phyloP scores from a whole-genome alignment of 441 rosid species.

The Pelargonium myrrhifolium region DNA sequence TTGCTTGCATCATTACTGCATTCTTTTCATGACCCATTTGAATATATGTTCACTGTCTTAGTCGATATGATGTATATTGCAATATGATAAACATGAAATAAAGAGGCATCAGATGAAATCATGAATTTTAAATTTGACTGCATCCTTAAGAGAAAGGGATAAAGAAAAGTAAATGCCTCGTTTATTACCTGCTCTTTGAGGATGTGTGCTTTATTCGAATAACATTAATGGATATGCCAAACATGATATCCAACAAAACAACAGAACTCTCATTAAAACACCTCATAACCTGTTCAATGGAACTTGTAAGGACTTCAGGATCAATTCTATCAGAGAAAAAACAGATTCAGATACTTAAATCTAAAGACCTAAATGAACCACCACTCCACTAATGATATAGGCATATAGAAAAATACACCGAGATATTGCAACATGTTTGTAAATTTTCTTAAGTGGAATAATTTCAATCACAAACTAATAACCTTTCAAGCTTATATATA shows the following conservation, averaged over 20 bases:
- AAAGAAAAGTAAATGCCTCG: constrained; percentile 1
- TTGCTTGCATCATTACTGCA: not conserved
- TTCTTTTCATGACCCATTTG: not conserved
- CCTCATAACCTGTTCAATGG: constrained; percentile 30
- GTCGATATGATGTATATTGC: not conserved
- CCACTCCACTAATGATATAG: not conserved
- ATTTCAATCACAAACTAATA: not conserved
- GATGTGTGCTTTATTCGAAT: constrained; percentile 37
- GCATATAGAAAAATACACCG: not conserved
- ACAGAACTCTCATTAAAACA: constrained; percentile 47
- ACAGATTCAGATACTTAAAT: not conserved
- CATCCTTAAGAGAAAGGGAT: not conserved
- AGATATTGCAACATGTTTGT: not conserved
- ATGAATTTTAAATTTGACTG: not conserved
- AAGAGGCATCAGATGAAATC: not conserved
- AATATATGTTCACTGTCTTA: not conserved
- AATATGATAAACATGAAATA: not conserved
- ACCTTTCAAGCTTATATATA: not conserved
- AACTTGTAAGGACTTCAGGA: constrained; percentile 10
- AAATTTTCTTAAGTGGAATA: not conserved
- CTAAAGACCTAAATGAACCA: not conserved
- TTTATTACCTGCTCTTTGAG: constrained; percentile 41
- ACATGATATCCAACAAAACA: constrained; percentile 47
- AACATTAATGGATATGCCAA: constrained; percentile 55
- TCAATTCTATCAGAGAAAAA: not conserved